Evolutionary conservation across 352 stramenopile species (phyloP), one percentile per base, ranked within the genome.

Genomic region (Globisporangium rhizosaccharum): DNA sequence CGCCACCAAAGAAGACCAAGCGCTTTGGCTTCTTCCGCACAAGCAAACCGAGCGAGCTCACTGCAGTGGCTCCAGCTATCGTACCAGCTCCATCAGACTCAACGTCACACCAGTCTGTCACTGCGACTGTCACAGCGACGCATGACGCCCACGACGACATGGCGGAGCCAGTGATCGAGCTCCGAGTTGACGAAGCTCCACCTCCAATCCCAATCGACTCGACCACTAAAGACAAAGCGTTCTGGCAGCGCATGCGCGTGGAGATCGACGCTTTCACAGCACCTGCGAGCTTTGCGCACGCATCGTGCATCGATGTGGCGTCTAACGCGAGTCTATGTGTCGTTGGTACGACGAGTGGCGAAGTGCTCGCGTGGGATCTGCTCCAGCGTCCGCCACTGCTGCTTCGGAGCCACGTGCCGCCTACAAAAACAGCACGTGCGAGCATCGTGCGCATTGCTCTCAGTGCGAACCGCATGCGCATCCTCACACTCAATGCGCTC

Each of bases 281-380:
- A 17, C 59, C 71, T 0, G 54, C 69, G 2, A 65, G 57, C 2
- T 61, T 68, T 36, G 66, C 62, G 0, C 56, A 54, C 30, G 61
- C 65, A 15, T 72, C 71, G n/a, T 78, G 71, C 30, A 49, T 80
- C 2, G 57, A 78, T 12, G 15, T 83, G 0, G 73, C 71, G 1
- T 6, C 28, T 37, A 59, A 64, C 36, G 64, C 56, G 1, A 54
- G 67, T 1, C 15, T 78, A 5, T 57, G 82, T 0, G 59, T 69
- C 2, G 59, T 70, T 12, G 76, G 76, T 3, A 83, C 73, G 0
- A 54, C 57, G 5, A 65, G 71, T 39, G 67, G 69, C 7, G 69
- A 73, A 39, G 17, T 80, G 20, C 36, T 73, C 14, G 23, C 75
- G 5, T 80, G 69, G 67, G 65, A 73, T 56, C 57, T 80, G 3